Evolutionary conservation across 352 stramenopile species (phyloP).

Genomic region (Halophytophthora batemanensis): DNA sequence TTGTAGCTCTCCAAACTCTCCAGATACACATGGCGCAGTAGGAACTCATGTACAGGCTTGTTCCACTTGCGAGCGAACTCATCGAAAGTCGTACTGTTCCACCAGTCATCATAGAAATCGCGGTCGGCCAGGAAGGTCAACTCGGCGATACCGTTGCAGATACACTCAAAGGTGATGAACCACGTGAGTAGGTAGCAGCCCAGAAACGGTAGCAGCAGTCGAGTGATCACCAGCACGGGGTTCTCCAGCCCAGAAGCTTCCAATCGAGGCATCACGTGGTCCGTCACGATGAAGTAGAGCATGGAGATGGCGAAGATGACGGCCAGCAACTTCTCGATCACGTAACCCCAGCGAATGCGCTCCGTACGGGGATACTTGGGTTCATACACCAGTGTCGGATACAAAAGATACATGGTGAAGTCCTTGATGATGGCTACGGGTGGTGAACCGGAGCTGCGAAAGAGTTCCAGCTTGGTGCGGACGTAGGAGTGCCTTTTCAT

Average conservation of each 20-base stretch:
- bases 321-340: constrained; percentile 77
- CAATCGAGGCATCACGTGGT: constrained; percentile 85
- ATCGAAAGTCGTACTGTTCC: constrained; percentile 94
- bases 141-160: constrained; percentile 95
- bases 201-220: constrained; percentile 91
- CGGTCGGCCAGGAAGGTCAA: constrained; percentile 88
- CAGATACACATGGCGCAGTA: constrained; percentile 84
- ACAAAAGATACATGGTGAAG: constrained; percentile 69
- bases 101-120: constrained; percentile 97
- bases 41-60: constrained; percentile 96
- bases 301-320: constrained; percentile 77
- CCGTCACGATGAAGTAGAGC: constrained; percentile 90
- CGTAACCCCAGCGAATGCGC: constrained; percentile 80
- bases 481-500: constrained; percentile 88
- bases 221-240: constrained; percentile 56
- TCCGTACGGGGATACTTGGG: constrained; percentile 87
- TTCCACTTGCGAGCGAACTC: constrained; percentile 95
- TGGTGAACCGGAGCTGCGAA: constrained; percentile 24
- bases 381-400: constrained; percentile 94
- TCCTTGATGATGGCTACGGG: constrained; percentile 43
- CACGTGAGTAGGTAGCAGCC: constrained; percentile 95
- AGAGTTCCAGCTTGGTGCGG: constrained; percentile 64
- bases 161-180: constrained; percentile 97
- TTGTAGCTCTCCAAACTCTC: constrained; percentile 77
- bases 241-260: constrained; percentile 63